Evolutionary conservation across 2,329 filamentous ascomycete species (phyloP).

Genomic region (Ophiostoma montium): DNA sequence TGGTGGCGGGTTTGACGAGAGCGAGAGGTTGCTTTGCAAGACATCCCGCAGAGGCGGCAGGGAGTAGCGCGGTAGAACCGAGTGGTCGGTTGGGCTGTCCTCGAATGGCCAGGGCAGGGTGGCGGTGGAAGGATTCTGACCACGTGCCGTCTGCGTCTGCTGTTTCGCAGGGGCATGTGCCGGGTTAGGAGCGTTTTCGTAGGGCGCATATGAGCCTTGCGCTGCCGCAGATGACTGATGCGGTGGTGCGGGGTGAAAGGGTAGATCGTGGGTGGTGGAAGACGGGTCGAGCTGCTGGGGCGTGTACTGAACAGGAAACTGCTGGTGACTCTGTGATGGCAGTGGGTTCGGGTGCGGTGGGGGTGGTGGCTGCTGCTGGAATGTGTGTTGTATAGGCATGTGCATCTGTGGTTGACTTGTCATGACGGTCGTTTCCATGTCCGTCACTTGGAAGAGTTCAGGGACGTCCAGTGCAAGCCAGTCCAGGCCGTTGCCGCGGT

Average conservation of each 20-base stretch:
- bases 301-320: not conserved
- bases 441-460: not conserved
- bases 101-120: conserved; percentile 11
- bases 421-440: not conserved
- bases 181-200: not conserved
- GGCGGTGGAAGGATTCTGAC: not conserved
- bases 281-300: not conserved
- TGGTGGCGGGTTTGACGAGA: not conserved
- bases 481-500: conserved; percentile 9
- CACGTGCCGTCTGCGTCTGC: not conserved
- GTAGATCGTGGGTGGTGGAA: not conserved
- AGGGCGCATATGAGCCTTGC: not conserved
- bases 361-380: not conserved
- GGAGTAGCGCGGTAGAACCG: conserved; percentile 1
- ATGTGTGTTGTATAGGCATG: not conserved
- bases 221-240: not conserved
- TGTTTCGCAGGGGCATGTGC: not conserved
- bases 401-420: not conserved
- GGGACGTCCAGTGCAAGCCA: conserved; percentile 12
- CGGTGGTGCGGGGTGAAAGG: not conserved
- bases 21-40: conserved; percentile 9
- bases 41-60: conserved; percentile 14
- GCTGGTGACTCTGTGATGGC: not conserved
- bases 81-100: conserved; percentile 1
- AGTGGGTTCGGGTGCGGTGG: not conserved